These are phyloP conservation scores for Sporobolomyces phaffii DNA, from an alignment of 768 basidiomycete genomes.

Conservation along the genomic window DNA sequence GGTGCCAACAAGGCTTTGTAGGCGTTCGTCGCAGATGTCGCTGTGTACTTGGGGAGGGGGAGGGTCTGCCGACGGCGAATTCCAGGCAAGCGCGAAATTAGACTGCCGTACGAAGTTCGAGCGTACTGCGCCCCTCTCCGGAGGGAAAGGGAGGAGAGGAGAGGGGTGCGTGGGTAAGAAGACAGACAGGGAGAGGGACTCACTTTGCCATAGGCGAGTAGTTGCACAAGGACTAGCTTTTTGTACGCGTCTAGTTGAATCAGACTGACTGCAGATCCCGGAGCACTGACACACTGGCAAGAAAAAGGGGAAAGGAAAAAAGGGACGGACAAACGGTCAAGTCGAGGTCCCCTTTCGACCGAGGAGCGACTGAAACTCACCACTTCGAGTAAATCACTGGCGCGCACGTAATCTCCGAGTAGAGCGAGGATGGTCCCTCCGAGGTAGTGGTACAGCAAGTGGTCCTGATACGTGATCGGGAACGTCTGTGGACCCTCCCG, in stretches of 20 bases:
- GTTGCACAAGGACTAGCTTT: slow-evolving; percentile 70
- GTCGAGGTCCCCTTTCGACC: too few relatives aligned
- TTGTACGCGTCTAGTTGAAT: slow-evolving; percentile 82
- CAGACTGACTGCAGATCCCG: slow-evolving; percentile 53
- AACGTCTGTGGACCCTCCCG: slow-evolving; percentile 27
- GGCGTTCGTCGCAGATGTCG: slow-evolving; percentile 55
- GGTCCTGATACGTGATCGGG: slow-evolving; percentile 70
- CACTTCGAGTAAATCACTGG: slow-evolving; percentile 74
- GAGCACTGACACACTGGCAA: slow-evolving; percentile 50
- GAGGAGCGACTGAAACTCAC: slow-evolving; percentile 52
- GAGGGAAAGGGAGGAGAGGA: too few relatives aligned
- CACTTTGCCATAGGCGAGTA: slow-evolving; percentile 71
- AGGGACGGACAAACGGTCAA: too few relatives aligned
- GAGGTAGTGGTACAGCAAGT: slow-evolving; percentile 75
- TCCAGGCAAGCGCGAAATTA: too few relatives aligned
- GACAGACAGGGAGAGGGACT: slow-evolving; percentile 10
- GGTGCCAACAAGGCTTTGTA: slow-evolving; percentile 57
- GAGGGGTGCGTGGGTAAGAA: too few relatives aligned
- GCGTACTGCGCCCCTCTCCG: too few relatives aligned
- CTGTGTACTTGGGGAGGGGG: slow-evolving; percentile 68
- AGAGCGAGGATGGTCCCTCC: slow-evolving; percentile 66
- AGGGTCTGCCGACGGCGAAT: slow-evolving; percentile 16
- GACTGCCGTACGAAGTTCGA: too few relatives aligned
- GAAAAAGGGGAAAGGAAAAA: background rate
- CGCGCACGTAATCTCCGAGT: slow-evolving; percentile 61